phyloP scores from a whole-genome alignment of 2,329 filamentous ascomycete genomes.

The Cladosporium sp. region DNA sequence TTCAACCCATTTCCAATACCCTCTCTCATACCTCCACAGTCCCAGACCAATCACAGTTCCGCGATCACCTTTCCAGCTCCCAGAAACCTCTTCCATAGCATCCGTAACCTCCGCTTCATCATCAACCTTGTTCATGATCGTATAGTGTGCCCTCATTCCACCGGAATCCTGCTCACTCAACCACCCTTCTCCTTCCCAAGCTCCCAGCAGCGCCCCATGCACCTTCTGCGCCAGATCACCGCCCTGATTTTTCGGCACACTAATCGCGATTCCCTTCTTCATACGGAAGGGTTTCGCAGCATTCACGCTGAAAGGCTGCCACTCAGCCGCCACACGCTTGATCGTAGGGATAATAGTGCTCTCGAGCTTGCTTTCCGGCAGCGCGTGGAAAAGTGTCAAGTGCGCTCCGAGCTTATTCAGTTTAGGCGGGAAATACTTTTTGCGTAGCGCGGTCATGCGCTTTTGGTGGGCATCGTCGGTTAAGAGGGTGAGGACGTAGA shows the following conservation, averaged over 20 bases:
- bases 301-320: conserved; percentile 41
- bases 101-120: conserved; percentile 42
- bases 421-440: conserved; percentile 45
- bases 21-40: conserved; percentile 47
- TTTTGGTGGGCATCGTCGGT: conserved; percentile 43
- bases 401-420: conserved; percentile 49
- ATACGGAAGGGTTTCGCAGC: conserved; percentile 45
- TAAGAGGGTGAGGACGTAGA: conserved; percentile 49
- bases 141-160: conserved; percentile 47
- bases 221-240: conserved; percentile 38
- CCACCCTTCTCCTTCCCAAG: conserved; percentile 42
- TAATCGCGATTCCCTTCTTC: conserved; percentile 46
- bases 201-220: conserved; percentile 38
- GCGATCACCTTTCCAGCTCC: conserved; percentile 37
- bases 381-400: conserved; percentile 50
- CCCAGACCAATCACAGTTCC: conserved; percentile 44
- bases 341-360: conserved; percentile 40
- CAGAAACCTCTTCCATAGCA: conserved; percentile 41
- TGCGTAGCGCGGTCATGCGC: conserved; percentile 44
- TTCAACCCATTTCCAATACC: conserved; percentile 44
- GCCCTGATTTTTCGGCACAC: conserved; percentile 37
- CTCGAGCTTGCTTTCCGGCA: conserved; percentile 45
- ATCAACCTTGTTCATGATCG: conserved; percentile 51
- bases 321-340: conserved; percentile 34
- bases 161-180: conserved; percentile 48